These are phyloP conservation scores for Dispira simplex DNA, from an alignment of 192 early-diverging fungal genomes.

Conservation along the genomic window DNA sequence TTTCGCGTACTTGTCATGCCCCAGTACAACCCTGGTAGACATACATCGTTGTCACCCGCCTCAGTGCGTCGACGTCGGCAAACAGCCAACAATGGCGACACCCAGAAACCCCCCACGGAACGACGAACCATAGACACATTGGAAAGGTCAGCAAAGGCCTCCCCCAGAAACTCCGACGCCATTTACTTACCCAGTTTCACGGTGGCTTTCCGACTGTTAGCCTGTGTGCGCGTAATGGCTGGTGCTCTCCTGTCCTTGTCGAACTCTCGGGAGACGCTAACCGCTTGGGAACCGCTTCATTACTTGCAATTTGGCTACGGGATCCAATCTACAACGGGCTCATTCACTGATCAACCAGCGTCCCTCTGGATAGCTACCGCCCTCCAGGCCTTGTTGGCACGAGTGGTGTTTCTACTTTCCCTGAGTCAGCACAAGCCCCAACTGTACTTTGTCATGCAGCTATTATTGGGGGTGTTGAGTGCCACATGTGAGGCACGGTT, in stretches of 20 bases:
- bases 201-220: conserved; percentile 17
- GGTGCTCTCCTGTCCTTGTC: conserved; percentile 21
- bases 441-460: conserved; percentile 55
- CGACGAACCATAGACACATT: too few relatives aligned
- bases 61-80: too few relatives aligned
- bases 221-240: conserved; percentile 14
- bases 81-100: too few relatives aligned
- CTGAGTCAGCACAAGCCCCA: conserved; percentile 22
- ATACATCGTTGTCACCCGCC: too few relatives aligned
- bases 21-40: too few relatives aligned
- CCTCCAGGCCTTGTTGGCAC: conserved; percentile 33
- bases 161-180: too few relatives aligned
- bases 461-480: conserved; percentile 37
- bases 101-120: too few relatives aligned
- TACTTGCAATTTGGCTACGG: conserved; percentile 72
- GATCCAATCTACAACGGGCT: conserved; percentile 40
- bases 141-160: too few relatives aligned
- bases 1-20: too few relatives aligned
- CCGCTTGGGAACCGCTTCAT: conserved; percentile 94
- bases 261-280: conserved; percentile 58
- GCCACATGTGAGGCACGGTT: conserved; percentile 55
- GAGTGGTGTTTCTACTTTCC: conserved; percentile 26
- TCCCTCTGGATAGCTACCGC: conserved; percentile 50
- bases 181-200: conserved; percentile 13
- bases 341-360: too few relatives aligned